These are phyloP conservation scores for Cladosporium sphaerospermum DNA, from an alignment of 2,329 filamentous ascomycete genomes.

Conservation along the genomic window DNA sequence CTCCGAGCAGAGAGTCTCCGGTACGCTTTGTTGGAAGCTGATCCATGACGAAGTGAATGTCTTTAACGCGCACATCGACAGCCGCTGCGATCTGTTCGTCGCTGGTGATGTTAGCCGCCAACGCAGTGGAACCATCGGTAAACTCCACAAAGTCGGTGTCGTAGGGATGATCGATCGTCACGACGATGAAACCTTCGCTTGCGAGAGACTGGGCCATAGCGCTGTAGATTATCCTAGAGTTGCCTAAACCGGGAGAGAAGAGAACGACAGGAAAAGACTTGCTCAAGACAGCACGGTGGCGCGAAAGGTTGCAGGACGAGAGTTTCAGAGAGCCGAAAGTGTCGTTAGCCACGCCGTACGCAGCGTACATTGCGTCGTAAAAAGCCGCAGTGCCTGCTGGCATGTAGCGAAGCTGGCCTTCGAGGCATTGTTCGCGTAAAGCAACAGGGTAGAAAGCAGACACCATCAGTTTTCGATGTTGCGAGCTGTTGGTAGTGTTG, in stretches of 20 bases:
- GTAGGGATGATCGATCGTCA: constrained; percentile 46
- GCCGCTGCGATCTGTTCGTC: constrained; percentile 7
- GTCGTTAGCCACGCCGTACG: constrained; percentile 12
- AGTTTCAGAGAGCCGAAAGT: constrained; percentile 13
- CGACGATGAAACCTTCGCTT: constrained; percentile 41
- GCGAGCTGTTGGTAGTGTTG: background rate
- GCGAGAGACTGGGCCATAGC: constrained; percentile 42
- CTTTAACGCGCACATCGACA: constrained; percentile 20
- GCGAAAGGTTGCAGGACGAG: constrained; percentile 5
- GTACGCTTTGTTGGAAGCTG: constrained; percentile 18
- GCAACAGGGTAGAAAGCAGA: constrained; percentile 13
- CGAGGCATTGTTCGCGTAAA: constrained; percentile 1
- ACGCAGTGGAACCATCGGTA: constrained; percentile 36
- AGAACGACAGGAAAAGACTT: constrained; percentile 27
- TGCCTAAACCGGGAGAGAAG: constrained; percentile 43
- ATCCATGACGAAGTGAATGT: constrained; percentile 35
- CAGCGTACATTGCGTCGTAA: constrained; percentile 6
- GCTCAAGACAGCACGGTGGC: constrained; percentile 6
- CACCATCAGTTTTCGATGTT: constrained; percentile 10
- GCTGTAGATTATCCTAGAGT: constrained; percentile 39
- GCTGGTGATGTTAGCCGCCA: constrained; percentile 19
- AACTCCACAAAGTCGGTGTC: constrained; percentile 43
- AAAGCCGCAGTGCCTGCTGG: constrained; percentile 10
- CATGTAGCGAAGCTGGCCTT: constrained; percentile 12
- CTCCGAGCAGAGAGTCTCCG: background rate